Conservation (phyloP, 495 filamentous ascomycete genomes). For the Talaromyces ruber region DNA sequence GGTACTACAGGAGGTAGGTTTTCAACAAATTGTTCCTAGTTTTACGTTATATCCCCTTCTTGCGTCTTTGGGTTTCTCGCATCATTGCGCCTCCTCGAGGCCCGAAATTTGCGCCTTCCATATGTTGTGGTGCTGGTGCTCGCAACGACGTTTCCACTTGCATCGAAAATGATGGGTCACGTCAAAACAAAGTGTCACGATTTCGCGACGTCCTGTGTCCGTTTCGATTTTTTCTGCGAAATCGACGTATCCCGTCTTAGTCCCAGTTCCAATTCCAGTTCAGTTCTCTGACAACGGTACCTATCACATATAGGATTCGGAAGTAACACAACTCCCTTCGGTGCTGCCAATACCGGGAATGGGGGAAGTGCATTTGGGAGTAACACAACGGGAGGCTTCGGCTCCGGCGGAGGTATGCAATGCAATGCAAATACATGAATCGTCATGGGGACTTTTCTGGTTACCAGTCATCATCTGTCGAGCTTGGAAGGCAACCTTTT, state of each 20-base stretch:
- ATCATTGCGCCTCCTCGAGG: conserved; percentile 10
- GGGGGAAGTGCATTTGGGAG: conserved; percentile 36
- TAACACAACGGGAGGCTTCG: conserved; percentile 40
- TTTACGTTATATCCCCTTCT: conserved; percentile 5
- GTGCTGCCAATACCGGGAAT: conserved; percentile 30
- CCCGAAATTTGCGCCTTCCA: not conserved
- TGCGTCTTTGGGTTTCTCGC: not conserved
- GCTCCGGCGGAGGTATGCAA: conserved; percentile 49
- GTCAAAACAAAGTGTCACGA: conserved; percentile 27
- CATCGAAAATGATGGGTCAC: conserved; percentile 14
- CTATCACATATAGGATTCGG: conserved; percentile 45
- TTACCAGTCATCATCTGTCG: not conserved
- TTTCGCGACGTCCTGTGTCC: conserved; percentile 10
- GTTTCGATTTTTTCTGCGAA: not conserved
- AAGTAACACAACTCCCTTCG: conserved; percentile 33
- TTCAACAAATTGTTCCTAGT: conserved; percentile 13
- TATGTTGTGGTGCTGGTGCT: not conserved
- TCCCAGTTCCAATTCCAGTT: not conserved
- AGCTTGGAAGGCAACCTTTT: not conserved
- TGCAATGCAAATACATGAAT: conserved; percentile 8
- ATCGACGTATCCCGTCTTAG: not conserved
- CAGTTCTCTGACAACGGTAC: conserved; percentile 29
- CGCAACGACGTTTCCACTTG: conserved; percentile 4
- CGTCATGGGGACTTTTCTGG: not conserved
- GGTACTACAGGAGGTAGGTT: conserved; percentile 42